Percentiles rank a stretch among this genome's conserved stretches.
Conservation (phyloP, 768 basidiomycete species). For the Pisolithus albus region DNA sequence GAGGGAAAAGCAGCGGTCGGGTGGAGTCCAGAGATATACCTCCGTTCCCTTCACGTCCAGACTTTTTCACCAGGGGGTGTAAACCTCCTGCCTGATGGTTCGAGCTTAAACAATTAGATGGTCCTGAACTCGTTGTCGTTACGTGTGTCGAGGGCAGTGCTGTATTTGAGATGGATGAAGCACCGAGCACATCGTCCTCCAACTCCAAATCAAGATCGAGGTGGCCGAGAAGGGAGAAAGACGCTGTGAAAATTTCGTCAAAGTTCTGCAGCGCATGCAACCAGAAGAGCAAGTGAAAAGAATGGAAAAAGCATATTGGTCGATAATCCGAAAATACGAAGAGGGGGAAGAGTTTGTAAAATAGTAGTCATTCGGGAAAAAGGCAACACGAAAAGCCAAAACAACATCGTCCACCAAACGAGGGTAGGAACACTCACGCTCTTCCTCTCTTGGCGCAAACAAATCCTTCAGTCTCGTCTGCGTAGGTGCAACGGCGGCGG, state of each 20-base stretch:
- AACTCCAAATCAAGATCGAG: slow-evolving; percentile 69
- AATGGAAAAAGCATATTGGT: no score
- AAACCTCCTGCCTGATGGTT: slow-evolving; percentile 1
- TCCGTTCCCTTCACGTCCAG: no score
- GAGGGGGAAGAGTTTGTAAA: no score
- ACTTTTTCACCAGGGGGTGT: slow-evolving; percentile 10
- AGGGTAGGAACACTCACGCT: slow-evolving; percentile 36
- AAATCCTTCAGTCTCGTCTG: slow-evolving; percentile 20
- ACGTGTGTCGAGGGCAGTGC: slow-evolving; percentile 1
- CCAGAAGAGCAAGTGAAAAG: no score
- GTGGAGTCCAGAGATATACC: slow-evolving; percentile 40
- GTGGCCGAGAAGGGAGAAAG: slow-evolving; percentile 71
- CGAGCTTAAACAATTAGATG: slow-evolving; percentile 2
- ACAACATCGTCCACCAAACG: no score
- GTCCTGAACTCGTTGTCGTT: slow-evolving; percentile 1
- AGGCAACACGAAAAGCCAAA: neutral
- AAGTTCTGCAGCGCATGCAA: no score
- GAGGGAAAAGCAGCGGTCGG: slow-evolving; percentile 60
- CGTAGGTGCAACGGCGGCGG: no score
- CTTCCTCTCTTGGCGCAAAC: slow-evolving; percentile 63
- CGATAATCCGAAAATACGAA: no score
- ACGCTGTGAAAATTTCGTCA: slow-evolving; percentile 29
- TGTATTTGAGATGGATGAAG: slow-evolving; percentile 16
- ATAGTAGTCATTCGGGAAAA: neutral
- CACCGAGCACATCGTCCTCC: slow-evolving; percentile 44